Evolutionary conservation across 1,284 basidiomycete species (phyloP).

Genomic region (Sanghuangporus baumii): DNA sequence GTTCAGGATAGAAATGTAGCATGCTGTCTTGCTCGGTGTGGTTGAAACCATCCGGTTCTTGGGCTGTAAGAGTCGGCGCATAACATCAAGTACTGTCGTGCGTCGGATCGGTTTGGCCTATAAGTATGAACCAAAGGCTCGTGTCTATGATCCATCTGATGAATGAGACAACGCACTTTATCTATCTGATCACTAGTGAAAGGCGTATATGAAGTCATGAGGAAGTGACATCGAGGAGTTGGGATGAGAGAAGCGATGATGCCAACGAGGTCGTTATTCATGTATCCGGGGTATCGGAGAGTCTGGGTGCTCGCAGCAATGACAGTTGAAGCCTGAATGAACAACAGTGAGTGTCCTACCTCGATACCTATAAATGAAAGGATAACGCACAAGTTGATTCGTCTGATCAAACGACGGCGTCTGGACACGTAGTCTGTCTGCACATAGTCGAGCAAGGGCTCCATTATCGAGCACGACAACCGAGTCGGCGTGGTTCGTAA

Average conservation of each 20-base stretch:
- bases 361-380: not conserved
- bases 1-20: constrained; percentile 97
- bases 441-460: constrained; percentile 86
- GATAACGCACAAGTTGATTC: constrained; percentile 71
- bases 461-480: constrained; percentile 98
- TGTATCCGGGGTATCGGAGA: constrained; percentile 95
- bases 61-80: constrained; percentile 95
- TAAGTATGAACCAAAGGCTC: not conserved
- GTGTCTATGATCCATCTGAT: constrained; percentile 2
- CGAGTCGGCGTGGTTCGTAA: constrained; percentile 95
- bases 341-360: not conserved
- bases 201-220: constrained; percentile 99
- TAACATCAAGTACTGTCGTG: constrained; percentile 96
- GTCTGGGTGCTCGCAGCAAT: constrained; percentile 98
- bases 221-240: constrained; percentile 97
- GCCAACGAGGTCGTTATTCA: constrained; percentile 99
- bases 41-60: constrained; percentile 99
- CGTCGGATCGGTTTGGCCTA: constrained; percentile 86
- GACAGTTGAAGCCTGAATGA: constrained; percentile 80
- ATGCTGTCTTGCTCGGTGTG: constrained; percentile 82
- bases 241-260: constrained; percentile 97
- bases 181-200: constrained; percentile 96
- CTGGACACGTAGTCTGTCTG: constrained; percentile 86
- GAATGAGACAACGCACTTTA: constrained; percentile 49
- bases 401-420: constrained; percentile 93